Percentiles rank a stretch among this genome's conserved stretches.
These are phyloP conservation scores for Vaccinium macrocarpon DNA, from an alignment of 148 eudicot species.

Conservation along the genomic window DNA sequence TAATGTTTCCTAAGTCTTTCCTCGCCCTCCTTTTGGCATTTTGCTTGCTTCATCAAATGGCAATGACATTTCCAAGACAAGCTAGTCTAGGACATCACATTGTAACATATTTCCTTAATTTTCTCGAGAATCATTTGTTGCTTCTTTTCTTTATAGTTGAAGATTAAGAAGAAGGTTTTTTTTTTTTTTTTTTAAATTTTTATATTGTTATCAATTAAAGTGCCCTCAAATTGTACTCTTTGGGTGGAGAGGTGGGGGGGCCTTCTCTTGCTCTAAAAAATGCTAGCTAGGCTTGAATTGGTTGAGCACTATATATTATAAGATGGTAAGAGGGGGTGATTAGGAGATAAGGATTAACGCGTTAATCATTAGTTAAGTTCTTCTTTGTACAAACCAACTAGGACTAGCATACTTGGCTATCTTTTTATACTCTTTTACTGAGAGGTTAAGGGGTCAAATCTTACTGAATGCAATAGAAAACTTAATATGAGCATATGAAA, in stretches of 20 bases:
- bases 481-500: no score
- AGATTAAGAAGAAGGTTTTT: background rate
- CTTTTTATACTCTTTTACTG: no score
- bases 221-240: background rate
- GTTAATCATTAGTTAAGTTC: background rate
- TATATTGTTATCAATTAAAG: background rate
- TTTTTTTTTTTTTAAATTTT: background rate
- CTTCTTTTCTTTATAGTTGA: background rate
- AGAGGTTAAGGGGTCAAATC: background rate
- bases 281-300: background rate
- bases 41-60: background rate
- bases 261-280: background rate
- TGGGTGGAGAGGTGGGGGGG: constrained; percentile 11
- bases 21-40: constrained; percentile 8
- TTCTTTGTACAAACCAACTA: no score
- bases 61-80: background rate
- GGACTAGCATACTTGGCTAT: background rate
- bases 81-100: background rate
- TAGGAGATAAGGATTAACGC: constrained; percentile 11
- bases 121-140: background rate
- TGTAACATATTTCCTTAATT: background rate
- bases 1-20: constrained; percentile 11
- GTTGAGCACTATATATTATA: background rate
- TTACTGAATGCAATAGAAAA: background rate
- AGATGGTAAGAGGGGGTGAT: background rate